Evolutionary conservation across 257 asterid genomes (phyloP), one percentile per base, ranked within the genome.

Genomic region (Nicotiana otophora): DNA sequence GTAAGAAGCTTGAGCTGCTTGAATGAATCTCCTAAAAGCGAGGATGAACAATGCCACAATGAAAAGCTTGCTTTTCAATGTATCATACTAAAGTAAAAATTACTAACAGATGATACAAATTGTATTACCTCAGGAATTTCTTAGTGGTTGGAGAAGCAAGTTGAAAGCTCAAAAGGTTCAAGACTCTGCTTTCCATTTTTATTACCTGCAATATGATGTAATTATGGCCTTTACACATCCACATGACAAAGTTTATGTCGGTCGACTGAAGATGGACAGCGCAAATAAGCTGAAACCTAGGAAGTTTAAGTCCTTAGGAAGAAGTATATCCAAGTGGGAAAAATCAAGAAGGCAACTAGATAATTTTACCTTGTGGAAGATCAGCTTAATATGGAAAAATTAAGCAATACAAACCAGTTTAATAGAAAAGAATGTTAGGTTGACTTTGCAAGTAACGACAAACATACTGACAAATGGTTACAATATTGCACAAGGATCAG

Each of bases 1-100:
- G 26, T 89, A 91, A 66, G 92, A 91, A 83, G 83, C 88, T 74
- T 91, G 98, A 70, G 98, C 98, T 77, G 97, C 97, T 85, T 89
- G 97, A 81, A 93, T 85, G 86, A 91, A 93, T 89, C 98, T 92
- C 95, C 97, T 93, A 80, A 15, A 72, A 42, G 67, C 16, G 61
- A 75, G 36, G 82, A 72, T 20, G 10, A 42, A 61, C 39, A 68
- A 46, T 70, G 4, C 9, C 55, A 62, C 80, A 19, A 5, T 10
- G 39, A 64, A 12, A 11, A 36, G 57, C 70, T 20, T 36, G 15
- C 23, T 6, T 51, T 81, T 80, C 76, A 30, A 53, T 81, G 60
- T 54, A 33, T 19, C 78, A 81, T 30, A 54, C 36, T 33, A 23
- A 28, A 51, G 33, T 57, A 14, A 39, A 79, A 36, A 61, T 42